These are phyloP conservation scores for Cadophora gregata DNA, from an alignment of 2,329 filamentous ascomycete species.

Conservation along the genomic window DNA sequence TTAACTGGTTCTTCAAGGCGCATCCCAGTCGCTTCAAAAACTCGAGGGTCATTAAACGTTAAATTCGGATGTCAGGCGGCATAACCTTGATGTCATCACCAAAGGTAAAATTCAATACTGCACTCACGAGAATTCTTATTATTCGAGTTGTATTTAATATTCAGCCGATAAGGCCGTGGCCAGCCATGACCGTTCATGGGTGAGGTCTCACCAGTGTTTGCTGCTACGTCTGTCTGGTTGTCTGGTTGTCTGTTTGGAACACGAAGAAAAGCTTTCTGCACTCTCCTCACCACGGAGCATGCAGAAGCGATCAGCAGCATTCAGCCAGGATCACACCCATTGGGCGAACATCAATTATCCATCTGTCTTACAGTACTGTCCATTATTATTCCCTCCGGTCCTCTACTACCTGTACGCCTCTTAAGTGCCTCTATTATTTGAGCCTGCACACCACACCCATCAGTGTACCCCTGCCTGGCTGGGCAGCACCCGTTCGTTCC, in stretches of 20 bases:
- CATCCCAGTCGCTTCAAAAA: too few relatives aligned
- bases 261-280: too few relatives aligned
- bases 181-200: too few relatives aligned
- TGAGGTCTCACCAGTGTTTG: background rate
- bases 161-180: too few relatives aligned
- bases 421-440: background rate
- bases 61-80: background rate
- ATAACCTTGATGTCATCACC: background rate
- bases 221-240: background rate
- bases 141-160: too few relatives aligned
- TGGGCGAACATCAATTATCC: background rate
- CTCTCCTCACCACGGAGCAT: background rate
- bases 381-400: background rate
- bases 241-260: background rate
- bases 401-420: background rate
- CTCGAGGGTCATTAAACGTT: too few relatives aligned
- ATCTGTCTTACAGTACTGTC: background rate
- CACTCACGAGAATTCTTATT: too few relatives aligned
- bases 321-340: background rate
- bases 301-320: constrained; percentile 4
- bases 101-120: background rate
- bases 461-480: background rate
- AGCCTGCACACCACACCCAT: background rate
- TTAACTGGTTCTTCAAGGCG: background rate
- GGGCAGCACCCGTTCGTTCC: background rate